Conservation (phyloP, 768 basidiomycete species). For the Panaeolus cyanescens region DNA sequence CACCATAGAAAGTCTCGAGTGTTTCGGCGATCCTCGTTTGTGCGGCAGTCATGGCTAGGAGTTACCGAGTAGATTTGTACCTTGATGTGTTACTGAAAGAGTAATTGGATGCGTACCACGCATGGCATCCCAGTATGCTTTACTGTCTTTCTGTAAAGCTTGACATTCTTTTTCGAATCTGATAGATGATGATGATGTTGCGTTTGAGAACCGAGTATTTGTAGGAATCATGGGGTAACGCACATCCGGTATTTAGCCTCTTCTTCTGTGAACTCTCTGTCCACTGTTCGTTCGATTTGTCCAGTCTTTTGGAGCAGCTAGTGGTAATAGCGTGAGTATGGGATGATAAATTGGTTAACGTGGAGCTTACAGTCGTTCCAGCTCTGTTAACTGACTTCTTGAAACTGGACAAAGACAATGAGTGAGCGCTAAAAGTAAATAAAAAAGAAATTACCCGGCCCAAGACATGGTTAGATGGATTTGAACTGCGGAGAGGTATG, state of each 20-base stretch:
- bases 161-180: slow-evolving; percentile 98
- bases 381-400: slow-evolving; percentile 93
- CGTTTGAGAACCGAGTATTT: slow-evolving; percentile 1
- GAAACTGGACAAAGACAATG: slow-evolving; percentile 52
- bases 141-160: slow-evolving; percentile 92
- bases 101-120: slow-evolving; percentile 55
- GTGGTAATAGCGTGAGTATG: slow-evolving; percentile 13
- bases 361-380: slow-evolving; percentile 75
- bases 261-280: slow-evolving; percentile 91
- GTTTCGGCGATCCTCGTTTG: slow-evolving; percentile 93
- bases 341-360: slow-evolving; percentile 7
- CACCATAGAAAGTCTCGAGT: slow-evolving; percentile 88
- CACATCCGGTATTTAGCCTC: slow-evolving; percentile 90
- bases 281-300: slow-evolving; percentile 94
- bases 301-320: slow-evolving; percentile 97
- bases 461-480: slow-evolving; percentile 45
- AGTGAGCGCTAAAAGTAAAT: background rate
- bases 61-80: background rate
- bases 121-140: slow-evolving; percentile 94
- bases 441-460: slow-evolving; percentile 44
- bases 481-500: background rate
- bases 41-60: slow-evolving; percentile 90
- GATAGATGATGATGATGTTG: slow-evolving; percentile 7
- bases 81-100: background rate
- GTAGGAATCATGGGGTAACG: slow-evolving; percentile 29